Percentiles rank a stretch among this genome's conserved stretches.
These are phyloP conservation scores for Physcomitrium patens DNA, from an alignment of 225 moss, liverwort and hornwort species.

Conservation along the genomic window DNA sequence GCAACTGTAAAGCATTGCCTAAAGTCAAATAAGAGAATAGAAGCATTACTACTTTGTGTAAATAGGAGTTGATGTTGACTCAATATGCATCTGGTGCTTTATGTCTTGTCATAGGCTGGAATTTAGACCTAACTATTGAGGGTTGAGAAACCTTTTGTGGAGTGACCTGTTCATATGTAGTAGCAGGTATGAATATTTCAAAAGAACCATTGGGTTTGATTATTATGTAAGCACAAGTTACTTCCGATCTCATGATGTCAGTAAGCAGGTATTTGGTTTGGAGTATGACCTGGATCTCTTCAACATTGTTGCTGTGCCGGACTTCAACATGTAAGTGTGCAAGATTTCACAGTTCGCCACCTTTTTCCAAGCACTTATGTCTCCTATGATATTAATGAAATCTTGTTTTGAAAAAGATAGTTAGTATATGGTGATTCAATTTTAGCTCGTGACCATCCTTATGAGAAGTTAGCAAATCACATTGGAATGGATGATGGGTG, in stretches of 20 bases:
- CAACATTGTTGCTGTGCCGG: conserved; percentile 97
- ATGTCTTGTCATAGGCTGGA: neutral
- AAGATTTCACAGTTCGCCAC: conserved; percentile 4
- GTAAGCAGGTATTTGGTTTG: conserved; percentile 75
- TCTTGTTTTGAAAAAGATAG: neutral
- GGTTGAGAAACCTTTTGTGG: neutral
- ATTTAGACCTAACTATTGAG: no score
- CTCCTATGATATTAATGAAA: neutral
- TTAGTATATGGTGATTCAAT: neutral
- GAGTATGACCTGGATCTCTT: conserved; percentile 96
- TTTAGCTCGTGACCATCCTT: conserved; percentile 21
- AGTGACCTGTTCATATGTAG: neutral
- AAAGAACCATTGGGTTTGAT: neutral
- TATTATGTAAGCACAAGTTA: neutral
- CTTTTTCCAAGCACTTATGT: conserved; percentile 1
- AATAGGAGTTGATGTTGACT: no score
- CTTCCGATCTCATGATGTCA: conserved; percentile 24
- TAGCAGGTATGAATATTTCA: no score
- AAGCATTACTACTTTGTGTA: no score
- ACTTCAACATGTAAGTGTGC: conserved; percentile 83
- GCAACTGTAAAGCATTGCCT: neutral
- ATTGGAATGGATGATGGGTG: conserved; percentile 13
- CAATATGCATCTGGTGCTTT: no score
- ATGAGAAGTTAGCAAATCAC: conserved; percentile 21
- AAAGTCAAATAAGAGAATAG: neutral